phyloP scores from a whole-genome alignment of 1,139 yeast species.

The Yamadazyma jaroonii region DNA sequence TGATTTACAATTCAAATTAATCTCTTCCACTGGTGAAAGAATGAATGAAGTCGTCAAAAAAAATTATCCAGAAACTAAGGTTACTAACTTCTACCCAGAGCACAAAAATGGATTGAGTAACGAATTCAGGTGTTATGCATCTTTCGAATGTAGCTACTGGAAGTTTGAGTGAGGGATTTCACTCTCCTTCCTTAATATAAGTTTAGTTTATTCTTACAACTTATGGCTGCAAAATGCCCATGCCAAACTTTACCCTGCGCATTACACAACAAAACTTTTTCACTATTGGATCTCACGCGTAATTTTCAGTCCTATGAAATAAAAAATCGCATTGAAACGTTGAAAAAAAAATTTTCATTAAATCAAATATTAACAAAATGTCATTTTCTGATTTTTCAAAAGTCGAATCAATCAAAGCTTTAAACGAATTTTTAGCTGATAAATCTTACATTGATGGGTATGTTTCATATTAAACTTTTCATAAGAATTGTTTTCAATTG shows the following conservation, averaged over 20 bases:
- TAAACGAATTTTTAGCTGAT: conserved; percentile 85
- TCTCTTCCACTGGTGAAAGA: conserved; percentile 86
- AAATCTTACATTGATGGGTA: conserved; percentile 95
- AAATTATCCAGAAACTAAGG: conserved; percentile 61
- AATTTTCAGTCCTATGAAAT: background rate
- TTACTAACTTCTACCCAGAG: conserved; percentile 71
- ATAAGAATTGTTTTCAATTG: background rate
- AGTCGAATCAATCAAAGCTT: conserved; percentile 77
- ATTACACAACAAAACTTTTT: background rate
- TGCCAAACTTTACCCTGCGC: conserved; percentile 1
- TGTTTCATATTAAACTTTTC: conserved; percentile 28
- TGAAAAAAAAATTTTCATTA: conserved; percentile 11
- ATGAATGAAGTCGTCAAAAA: conserved; percentile 61
- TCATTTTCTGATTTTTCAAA: conserved; percentile 79
- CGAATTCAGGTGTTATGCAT: conserved; percentile 84
- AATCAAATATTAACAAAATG: conserved; percentile 33
- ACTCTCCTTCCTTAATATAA: background rate
- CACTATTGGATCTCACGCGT: background rate
- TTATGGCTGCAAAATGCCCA: background rate
- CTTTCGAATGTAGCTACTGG: conserved; percentile 53
- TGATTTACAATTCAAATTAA: conserved; percentile 45
- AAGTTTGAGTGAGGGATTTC: conserved; percentile 20
- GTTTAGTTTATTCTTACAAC: no score
- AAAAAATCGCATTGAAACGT: conserved; percentile 4
- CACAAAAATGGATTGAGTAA: conserved; percentile 85